These are phyloP conservation scores for Aspergillus ellipticus DNA, from an alignment of 495 filamentous ascomycete species.

Conservation along the genomic window DNA sequence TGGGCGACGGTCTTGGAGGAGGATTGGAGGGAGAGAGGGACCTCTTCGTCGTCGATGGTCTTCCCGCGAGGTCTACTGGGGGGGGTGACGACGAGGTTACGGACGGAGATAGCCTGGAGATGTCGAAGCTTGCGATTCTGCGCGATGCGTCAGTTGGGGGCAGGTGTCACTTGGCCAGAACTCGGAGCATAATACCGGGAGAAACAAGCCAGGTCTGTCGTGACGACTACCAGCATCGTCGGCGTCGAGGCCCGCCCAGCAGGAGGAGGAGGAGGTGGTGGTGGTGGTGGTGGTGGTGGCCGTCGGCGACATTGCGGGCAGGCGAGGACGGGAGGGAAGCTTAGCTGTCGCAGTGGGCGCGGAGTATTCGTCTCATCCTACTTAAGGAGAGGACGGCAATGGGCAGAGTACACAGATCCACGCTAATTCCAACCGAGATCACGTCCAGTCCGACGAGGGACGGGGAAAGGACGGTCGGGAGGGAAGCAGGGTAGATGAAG, in stretches of 20 bases:
- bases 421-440: no score
- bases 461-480: no score
- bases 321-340: slow-evolving; percentile 7
- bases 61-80: slow-evolving; percentile 55
- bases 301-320: slow-evolving; percentile 17
- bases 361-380: slow-evolving; percentile 16
- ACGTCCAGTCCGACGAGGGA: no score
- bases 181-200: slow-evolving; percentile 32
- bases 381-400: background rate
- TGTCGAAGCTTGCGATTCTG: slow-evolving; percentile 88
- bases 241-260: slow-evolving; percentile 12
- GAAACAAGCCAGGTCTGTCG: slow-evolving; percentile 49
- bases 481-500: background rate
- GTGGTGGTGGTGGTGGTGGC: slow-evolving; percentile 5
- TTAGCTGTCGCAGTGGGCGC: slow-evolving; percentile 9
- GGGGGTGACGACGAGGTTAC: slow-evolving; percentile 69
- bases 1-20: slow-evolving; percentile 65
- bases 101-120: slow-evolving; percentile 79
- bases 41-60: slow-evolving; percentile 81
- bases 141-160: background rate
- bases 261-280: no score
- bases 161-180: background rate
- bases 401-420: background rate
- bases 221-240: slow-evolving; percentile 27
- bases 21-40: slow-evolving; percentile 62